Evolutionary conservation across 164 flowering plant species (phyloP).

Genomic region (Pachysandra terminalis): DNA sequence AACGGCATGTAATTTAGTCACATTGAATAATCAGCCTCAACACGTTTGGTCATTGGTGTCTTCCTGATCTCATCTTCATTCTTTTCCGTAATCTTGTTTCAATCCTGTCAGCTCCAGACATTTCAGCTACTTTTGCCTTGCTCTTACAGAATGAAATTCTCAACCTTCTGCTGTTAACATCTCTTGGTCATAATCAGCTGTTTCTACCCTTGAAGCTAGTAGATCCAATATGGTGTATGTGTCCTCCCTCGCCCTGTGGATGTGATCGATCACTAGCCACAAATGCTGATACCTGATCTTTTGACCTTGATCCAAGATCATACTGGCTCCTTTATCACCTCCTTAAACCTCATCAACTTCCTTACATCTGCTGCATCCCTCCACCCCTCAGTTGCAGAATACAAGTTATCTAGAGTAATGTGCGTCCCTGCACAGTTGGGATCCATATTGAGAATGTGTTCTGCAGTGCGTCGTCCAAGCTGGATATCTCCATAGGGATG

Average conservation of each 20-base stretch:
- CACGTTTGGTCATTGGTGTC: too few species aligned
- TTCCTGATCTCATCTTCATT: too few species aligned
- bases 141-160: too few species aligned
- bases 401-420: slow-evolving; percentile 66
- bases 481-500: slow-evolving; percentile 70
- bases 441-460: slow-evolving; percentile 47
- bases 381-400: slow-evolving; percentile 69
- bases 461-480: slow-evolving; percentile 58
- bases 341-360: slow-evolving; percentile 68
- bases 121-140: too few species aligned
- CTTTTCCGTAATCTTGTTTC: too few species aligned
- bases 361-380: slow-evolving; percentile 68
- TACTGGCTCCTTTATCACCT: slow-evolving; percentile 80
- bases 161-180: neutral
- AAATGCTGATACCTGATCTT: slow-evolving; percentile 59
- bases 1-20: too few species aligned
- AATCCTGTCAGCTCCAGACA: too few species aligned
- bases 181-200: slow-evolving; percentile 15
- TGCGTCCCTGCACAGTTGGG: slow-evolving; percentile 78
- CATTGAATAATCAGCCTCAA: too few species aligned
- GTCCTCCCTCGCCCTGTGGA: slow-evolving; percentile 49
- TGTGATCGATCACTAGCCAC: slow-evolving; percentile 66
- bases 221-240: slow-evolving; percentile 47
- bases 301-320: slow-evolving; percentile 82
- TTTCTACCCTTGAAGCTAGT: slow-evolving; percentile 30